Conservation (phyloP, 2,329 filamentous ascomycete species). For the Hymenoscyphus linearis region DNA sequence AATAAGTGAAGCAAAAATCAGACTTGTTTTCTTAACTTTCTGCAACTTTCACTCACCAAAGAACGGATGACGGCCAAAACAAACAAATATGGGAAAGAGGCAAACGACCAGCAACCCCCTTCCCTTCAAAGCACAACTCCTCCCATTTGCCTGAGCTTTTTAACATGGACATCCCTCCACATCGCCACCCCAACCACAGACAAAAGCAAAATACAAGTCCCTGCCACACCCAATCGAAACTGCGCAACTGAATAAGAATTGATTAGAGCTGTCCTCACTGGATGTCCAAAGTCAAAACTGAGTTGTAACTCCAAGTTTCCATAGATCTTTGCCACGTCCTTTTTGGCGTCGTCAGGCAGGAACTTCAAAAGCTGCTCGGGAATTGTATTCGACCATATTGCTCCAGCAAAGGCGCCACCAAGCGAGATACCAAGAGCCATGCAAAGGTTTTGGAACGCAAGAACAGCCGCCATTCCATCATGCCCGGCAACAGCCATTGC, state of each 20-base stretch:
- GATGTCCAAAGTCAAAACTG: not conserved
- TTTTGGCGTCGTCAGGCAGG: not conserved
- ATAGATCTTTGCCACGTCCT: not conserved
- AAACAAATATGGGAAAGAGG: not conserved
- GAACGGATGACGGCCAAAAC: too few relatives aligned
- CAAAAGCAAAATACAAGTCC: not conserved
- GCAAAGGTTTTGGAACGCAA: slow-evolving; percentile 55
- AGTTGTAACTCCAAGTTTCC: slow-evolving; percentile 1
- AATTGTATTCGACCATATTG: slow-evolving; percentile 41
- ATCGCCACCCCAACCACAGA: not conserved
- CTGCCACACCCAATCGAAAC: not conserved
- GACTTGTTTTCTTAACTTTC: not conserved
- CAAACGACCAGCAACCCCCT: not conserved
- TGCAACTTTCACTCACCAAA: too few relatives aligned
- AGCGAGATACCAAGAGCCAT: slow-evolving; percentile 43
- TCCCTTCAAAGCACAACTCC: not conserved
- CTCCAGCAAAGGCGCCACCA: slow-evolving; percentile 54
- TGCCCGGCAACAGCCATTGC: slow-evolving; percentile 56
- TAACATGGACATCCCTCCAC: not conserved
- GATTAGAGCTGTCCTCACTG: not conserved
- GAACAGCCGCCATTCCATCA: slow-evolving; percentile 54
- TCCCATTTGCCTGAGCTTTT: not conserved
- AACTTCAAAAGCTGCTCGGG: not conserved
- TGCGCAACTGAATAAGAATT: slow-evolving; percentile 1
- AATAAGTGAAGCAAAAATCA: not conserved